Evolutionary conservation across 2,329 filamentous ascomycete genomes (phyloP), one percentile per base, ranked within the genome.

Genomic region (Penicillium sp.): DNA sequence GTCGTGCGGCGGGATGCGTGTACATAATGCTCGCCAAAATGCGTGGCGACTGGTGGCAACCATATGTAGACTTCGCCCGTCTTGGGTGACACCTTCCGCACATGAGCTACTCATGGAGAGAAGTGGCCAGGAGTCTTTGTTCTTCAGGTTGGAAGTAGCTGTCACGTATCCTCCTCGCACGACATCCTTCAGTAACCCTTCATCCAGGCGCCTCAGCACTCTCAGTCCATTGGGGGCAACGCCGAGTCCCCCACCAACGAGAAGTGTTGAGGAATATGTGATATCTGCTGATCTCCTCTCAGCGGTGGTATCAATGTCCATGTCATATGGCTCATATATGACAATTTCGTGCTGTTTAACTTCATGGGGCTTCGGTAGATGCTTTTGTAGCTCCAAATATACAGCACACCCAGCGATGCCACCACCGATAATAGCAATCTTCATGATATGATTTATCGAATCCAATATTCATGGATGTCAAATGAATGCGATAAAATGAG

Each of bases 371-470:
- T 41, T 44, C 4, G 67, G 71, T 8, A 78, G 69, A 47, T 74
- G 70, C 49, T 77, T 77, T 47, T 68, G 68, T 4, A 78, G 62
- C 31, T 69, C 66, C 9, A 77, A 67, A 50, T 77, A 78, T 38
- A 64, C 64, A 10, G 71, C 53, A 48, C 73, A 74, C 24, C 75
- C 75, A 45, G 67, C 66, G 53, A 78, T 76, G 31, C 74, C 76
- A 13, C 65, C 75, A n/a, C 76, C 76, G 36, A 78, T 63, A 13
- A 78, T 76, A 21, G 71, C 64, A 36, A 78, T 75, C 54, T 74
- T 76, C 75, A 77, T 76, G 27, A 4, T n/a, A 3, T n/a, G 29
- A 27, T 6, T 27, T 8, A 6, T 27, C 8, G 24, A 8, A 27
- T 3, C 24, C 24, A 8, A 27, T 18, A 18, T 18, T 18, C 18